phyloP scores from a whole-genome alignment of 352 stramenopile species.

The Globisporangium acanthophoron region DNA sequence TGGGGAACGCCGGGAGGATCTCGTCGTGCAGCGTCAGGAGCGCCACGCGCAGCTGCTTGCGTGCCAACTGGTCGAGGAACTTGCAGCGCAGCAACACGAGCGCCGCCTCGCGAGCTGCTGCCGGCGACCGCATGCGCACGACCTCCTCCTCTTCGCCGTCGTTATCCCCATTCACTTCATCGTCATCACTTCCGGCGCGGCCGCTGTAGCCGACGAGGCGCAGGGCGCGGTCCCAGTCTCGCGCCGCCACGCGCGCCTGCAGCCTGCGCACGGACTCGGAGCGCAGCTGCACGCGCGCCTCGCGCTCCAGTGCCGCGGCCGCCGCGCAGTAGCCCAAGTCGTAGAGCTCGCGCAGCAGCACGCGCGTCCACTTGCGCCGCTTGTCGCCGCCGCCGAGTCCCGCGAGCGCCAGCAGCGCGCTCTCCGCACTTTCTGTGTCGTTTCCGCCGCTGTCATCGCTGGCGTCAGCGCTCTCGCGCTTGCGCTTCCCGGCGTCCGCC shows the following conservation, averaged over 20 bases:
- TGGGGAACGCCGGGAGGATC: slow-evolving; percentile 39
- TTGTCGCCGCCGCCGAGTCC: slow-evolving; percentile 1
- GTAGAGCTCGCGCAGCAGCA: slow-evolving; percentile 73
- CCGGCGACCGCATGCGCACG: slow-evolving; percentile 40
- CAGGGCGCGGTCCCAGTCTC: slow-evolving; percentile 55
- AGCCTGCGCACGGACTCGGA: slow-evolving; percentile 51
- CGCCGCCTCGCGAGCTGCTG: slow-evolving; percentile 29
- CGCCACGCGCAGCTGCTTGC: slow-evolving; percentile 30
- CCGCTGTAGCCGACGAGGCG: slow-evolving; percentile 20
- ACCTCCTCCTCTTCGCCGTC: neutral
- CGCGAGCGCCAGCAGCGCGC: slow-evolving; percentile 2
- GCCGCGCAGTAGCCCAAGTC: slow-evolving; percentile 48
- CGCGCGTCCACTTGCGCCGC: slow-evolving; percentile 57
- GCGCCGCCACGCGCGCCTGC: slow-evolving; percentile 27
- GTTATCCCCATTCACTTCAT: neutral
- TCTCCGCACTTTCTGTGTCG: neutral
- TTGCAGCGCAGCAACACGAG: slow-evolving; percentile 66
- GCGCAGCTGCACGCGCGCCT: slow-evolving; percentile 49
- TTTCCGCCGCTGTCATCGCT: neutral
- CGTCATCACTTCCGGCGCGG: neutral
- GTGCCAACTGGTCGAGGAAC: slow-evolving; percentile 45
- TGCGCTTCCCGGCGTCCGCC: slow-evolving; percentile 24
- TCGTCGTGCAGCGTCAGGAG: slow-evolving; percentile 62
- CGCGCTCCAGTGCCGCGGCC: slow-evolving; percentile 43
- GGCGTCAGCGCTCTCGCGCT: slow-evolving; percentile 10